Conservation (phyloP, 345 rosid species). For the Rhodamnia rubescens region DNA sequence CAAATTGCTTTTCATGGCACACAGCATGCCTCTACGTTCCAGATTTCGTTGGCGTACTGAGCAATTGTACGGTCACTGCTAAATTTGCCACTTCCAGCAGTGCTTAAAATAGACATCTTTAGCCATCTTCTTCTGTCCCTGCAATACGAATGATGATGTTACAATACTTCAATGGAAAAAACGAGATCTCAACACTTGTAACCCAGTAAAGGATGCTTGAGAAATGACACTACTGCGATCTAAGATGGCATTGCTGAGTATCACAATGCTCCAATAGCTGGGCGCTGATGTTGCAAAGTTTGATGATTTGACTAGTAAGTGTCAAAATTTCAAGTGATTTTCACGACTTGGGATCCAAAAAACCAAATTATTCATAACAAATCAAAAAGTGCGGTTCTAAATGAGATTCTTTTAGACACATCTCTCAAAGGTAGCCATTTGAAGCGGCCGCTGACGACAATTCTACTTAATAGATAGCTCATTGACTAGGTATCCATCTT, state of each 20-base stretch:
- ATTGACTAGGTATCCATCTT: neutral
- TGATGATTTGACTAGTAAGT: neutral
- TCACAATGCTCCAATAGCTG: neutral
- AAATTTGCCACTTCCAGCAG: constrained; percentile 89
- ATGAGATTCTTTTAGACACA: neutral
- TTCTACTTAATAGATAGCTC: neutral
- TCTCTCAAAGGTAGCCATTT: neutral
- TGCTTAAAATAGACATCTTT: constrained; percentile 85
- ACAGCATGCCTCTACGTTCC: constrained; percentile 74
- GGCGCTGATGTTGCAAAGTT: neutral
- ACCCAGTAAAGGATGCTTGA: neutral
- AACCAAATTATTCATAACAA: neutral
- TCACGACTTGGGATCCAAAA: neutral
- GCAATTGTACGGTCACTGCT: constrained; percentile 84
- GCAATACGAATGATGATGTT: neutral
- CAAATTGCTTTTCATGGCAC: constrained; percentile 27
- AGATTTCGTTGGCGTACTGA: constrained; percentile 85
- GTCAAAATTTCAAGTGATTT: neutral
- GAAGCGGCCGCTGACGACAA: neutral
- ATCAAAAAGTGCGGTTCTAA: neutral
- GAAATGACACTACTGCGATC: neutral
- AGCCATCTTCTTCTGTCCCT: constrained; percentile 79
- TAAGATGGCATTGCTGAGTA: neutral
- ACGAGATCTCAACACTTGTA: neutral
- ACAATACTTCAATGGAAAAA: neutral